Conservation (phyloP, 2,329 filamentous ascomycete species). For the Fusarium drepaniforme region DNA sequence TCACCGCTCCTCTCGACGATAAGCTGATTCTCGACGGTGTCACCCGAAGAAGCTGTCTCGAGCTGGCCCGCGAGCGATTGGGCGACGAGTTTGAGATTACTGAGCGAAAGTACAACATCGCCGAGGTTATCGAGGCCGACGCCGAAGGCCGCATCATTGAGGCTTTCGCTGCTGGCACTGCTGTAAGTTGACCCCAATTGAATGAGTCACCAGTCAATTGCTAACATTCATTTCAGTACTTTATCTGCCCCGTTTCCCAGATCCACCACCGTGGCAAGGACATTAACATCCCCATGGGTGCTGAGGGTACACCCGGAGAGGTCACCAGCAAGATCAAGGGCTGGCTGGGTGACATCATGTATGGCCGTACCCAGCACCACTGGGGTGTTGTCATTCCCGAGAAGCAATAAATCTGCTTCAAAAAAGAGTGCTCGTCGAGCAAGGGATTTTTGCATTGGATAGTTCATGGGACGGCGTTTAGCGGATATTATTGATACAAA, state of each 20-base stretch:
- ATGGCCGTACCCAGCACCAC: conserved; percentile 74
- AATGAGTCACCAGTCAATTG: neutral
- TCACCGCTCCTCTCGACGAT: conserved; percentile 87
- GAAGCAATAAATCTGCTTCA: conserved; percentile 55
- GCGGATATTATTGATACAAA: conserved; percentile 34
- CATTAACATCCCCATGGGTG: conserved; percentile 71
- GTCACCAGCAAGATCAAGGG: conserved; percentile 74
- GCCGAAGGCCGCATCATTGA: conserved; percentile 84
- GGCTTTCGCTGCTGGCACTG: conserved; percentile 88
- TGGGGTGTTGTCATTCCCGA: conserved; percentile 79
- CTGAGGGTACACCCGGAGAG: conserved; percentile 60
- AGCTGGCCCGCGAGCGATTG: conserved; percentile 76
- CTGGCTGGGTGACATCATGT: conserved; percentile 81
- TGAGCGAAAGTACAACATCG: conserved; percentile 86
- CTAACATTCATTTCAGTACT: conserved; percentile 65
- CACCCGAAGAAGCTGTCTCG: conserved; percentile 83
- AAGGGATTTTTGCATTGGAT: neutral
- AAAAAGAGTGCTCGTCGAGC: neutral
- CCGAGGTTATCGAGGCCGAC: conserved; percentile 78
- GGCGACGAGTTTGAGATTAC: conserved; percentile 74
- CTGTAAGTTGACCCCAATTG: conserved; percentile 67
- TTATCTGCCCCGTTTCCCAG: conserved; percentile 75
- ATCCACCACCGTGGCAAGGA: conserved; percentile 77
- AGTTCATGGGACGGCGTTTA: conserved; percentile 43
- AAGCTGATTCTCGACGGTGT: conserved; percentile 90